phyloP scores from a whole-genome alignment of 148 eudicot species.

The Arbutus unedo region DNA sequence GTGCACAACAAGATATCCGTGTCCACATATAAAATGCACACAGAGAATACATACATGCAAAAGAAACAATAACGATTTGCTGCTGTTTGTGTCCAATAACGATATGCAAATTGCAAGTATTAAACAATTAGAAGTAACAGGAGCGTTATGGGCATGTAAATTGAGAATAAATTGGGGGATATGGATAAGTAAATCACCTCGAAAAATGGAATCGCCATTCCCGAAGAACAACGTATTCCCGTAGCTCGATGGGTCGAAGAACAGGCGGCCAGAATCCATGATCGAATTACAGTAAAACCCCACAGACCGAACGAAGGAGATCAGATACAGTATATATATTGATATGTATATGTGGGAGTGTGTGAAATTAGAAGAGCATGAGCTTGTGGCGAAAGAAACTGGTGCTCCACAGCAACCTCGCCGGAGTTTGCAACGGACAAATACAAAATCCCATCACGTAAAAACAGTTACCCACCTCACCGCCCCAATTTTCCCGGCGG shows the following conservation, averaged over 20 bases:
- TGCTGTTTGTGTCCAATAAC: not conserved
- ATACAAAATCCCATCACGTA: conserved; percentile 75
- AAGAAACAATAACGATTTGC: not conserved
- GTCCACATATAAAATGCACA: too few species aligned
- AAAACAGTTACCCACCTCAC: conserved; percentile 18
- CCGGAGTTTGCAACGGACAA: conserved; percentile 70
- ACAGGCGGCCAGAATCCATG: conserved; percentile 54
- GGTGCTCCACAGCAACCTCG: conserved; percentile 78
- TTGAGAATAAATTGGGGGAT: too few species aligned
- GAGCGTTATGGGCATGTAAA: not conserved
- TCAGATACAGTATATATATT: not conserved
- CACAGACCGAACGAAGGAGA: conserved; percentile 10
- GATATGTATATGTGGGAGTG: not conserved
- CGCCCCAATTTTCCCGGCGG: not conserved
- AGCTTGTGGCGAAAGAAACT: conserved; percentile 90
- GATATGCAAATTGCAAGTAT: not conserved
- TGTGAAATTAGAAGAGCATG: conserved; percentile 56
- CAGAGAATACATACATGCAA: not conserved
- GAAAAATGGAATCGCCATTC: conserved; percentile 40
- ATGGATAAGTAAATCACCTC: conserved; percentile 35
- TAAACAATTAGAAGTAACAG: not conserved
- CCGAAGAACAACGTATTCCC: conserved; percentile 56
- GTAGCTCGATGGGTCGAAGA: conserved; percentile 41
- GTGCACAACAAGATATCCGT: too few species aligned
- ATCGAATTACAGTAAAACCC: not conserved